Percentiles rank a stretch among this genome's conserved stretches.
These are phyloP conservation scores for Neckera pumila DNA, from an alignment of 225 moss, liverwort and hornwort species.

Conservation along the genomic window DNA sequence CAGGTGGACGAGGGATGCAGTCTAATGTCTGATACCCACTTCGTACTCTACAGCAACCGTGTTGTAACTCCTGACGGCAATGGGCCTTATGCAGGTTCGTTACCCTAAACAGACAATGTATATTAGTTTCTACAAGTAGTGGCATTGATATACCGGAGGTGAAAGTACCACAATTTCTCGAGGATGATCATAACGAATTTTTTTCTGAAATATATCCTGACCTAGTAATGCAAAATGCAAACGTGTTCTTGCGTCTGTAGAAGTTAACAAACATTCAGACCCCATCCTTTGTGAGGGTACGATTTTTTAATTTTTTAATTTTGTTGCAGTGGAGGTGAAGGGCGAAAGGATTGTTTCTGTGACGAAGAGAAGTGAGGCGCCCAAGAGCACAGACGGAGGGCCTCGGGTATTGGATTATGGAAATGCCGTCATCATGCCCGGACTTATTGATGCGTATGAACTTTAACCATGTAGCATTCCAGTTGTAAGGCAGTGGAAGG, in stretches of 20 bases:
- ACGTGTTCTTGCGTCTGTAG: not conserved
- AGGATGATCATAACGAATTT: not conserved
- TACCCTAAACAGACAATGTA: not conserved
- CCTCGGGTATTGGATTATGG: slow-evolving; percentile 70
- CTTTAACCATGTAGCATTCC: not conserved
- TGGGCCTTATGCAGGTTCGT: slow-evolving; percentile 60
- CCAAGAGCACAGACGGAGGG: slow-evolving; percentile 26
- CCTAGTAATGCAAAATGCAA: not conserved
- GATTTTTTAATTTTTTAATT: too few relatives aligned
- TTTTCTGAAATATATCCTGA: not conserved
- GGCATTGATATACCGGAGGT: not conserved
- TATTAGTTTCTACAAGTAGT: not conserved
- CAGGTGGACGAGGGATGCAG: slow-evolving; percentile 70
- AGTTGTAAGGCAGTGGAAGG: not conserved
- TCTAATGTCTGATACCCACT: slow-evolving; percentile 52
- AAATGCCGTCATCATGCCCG: slow-evolving; percentile 92
- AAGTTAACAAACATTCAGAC: not conserved
- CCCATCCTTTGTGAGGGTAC: not conserved
- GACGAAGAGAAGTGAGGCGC: slow-evolving; percentile 51
- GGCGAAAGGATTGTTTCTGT: slow-evolving; percentile 69
- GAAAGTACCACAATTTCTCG: not conserved
- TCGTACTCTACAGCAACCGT: slow-evolving; percentile 86
- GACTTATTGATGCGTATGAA: slow-evolving; percentile 73
- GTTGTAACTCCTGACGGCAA: slow-evolving; percentile 76
- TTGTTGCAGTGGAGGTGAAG: slow-evolving; percentile 74